These are phyloP conservation scores for Gloeopeniophorella convolvens DNA, from an alignment of 768 basidiomycete species.

Conservation along the genomic window DNA sequence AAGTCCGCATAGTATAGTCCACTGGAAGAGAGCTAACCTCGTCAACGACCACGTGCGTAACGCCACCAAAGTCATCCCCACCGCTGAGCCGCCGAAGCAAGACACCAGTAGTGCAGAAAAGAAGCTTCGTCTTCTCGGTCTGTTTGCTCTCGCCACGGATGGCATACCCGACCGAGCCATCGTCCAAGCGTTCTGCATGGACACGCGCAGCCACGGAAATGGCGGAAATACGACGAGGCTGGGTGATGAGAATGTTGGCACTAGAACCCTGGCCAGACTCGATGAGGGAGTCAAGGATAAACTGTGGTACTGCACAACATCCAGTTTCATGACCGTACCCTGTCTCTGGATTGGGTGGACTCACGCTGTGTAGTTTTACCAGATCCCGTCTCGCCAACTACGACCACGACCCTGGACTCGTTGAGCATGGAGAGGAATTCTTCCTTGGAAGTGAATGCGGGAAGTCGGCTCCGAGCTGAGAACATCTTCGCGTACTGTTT, in stretches of 20 bases:
- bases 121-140: conserved; percentile 57
- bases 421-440: conserved; percentile 56
- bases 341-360: conserved; percentile 18
- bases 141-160: conserved; percentile 83
- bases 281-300: conserved; percentile 82
- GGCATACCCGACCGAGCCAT: conserved; percentile 79
- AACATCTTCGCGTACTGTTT: conserved; percentile 53
- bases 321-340: background rate
- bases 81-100: conserved; percentile 70
- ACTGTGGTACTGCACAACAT: conserved; percentile 64
- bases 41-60: conserved; percentile 86
- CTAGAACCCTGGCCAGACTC: conserved; percentile 48
- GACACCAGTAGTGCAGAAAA: conserved; percentile 96
- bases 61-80: conserved; percentile 60
- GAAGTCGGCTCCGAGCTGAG: conserved; percentile 51
- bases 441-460: conserved; percentile 65
- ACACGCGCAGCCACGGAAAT: conserved; percentile 86
- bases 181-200: conserved; percentile 68
- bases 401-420: conserved; percentile 61
- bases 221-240: conserved; percentile 85
- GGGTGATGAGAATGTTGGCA: conserved; percentile 78
- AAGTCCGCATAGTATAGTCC: background rate
- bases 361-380: conserved; percentile 88
- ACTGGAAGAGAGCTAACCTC: conserved; percentile 46
- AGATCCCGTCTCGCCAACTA: conserved; percentile 89